These are phyloP conservation scores for Loxodes magnus DNA, from an alignment of 73 alveolate genomes.

Conservation along the genomic window DNA sequence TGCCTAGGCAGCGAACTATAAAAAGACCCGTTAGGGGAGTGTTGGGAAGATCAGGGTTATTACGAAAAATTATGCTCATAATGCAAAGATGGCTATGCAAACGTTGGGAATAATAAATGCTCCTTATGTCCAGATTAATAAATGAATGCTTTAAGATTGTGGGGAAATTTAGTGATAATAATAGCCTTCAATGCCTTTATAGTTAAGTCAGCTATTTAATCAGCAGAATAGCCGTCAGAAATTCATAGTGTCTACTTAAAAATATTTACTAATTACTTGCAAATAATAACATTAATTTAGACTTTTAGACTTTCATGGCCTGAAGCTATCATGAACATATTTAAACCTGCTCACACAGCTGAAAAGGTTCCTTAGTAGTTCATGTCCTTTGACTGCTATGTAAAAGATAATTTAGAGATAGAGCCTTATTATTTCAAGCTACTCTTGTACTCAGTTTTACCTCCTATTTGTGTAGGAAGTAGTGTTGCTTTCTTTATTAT, in stretches of 20 bases:
- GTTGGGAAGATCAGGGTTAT: background rate
- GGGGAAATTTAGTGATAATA: background rate
- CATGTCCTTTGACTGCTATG: conserved; percentile 36
- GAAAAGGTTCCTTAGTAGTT: conserved; percentile 19
- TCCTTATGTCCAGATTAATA: background rate
- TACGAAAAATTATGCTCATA: background rate
- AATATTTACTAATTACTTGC: conserved; percentile 35
- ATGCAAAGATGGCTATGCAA: background rate
- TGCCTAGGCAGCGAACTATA: too few species aligned
- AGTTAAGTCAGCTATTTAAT: background rate
- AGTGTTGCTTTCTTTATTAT: conserved; percentile 15
- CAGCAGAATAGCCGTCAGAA: background rate
- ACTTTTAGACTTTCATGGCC: conserved; percentile 46
- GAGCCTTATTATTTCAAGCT: conserved; percentile 14
- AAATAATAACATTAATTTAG: conserved; percentile 26
- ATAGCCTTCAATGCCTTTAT: background rate
- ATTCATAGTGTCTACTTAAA: conserved; percentile 34
- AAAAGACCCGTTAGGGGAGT: too few species aligned
- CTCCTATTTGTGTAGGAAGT: conserved; percentile 8
- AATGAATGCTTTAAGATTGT: background rate
- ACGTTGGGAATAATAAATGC: background rate
- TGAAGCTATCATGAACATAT: conserved; percentile 10
- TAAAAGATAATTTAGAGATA: conserved; percentile 19
- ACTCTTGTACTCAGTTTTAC: conserved; percentile 19
- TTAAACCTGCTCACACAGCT: conserved; percentile 22